Base-by-base conservation (phyloP, 2,329 filamentous ascomycete species). In the Alternaria angustiovoidea region DNA sequence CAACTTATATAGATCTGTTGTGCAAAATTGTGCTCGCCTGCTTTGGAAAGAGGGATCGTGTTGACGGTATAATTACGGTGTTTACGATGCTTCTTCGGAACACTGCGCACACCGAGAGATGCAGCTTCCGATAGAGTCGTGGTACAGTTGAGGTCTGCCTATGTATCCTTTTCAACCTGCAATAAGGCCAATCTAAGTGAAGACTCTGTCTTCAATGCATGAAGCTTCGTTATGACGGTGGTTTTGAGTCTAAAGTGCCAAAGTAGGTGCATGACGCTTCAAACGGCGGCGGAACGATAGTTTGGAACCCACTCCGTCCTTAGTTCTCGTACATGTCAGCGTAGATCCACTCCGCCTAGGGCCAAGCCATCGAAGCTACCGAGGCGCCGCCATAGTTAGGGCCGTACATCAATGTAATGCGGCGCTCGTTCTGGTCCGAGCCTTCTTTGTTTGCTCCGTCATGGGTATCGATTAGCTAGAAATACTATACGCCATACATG, bases 21-120 rank as follows among this genome's bases (percentile, higher is more conserved):
- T 16, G 14, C 12, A 0, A 12, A 14, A 36, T 36, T 7, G 12
- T 36, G 32, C 32, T 0, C 0, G 5, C 32, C 6, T 16, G 0
- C 12, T 36, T 36, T 36, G 0, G 0, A 6, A 4, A 36, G 5
- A 34, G 32, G 2, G 14, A 11, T 16, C 32, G 6, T 36, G 32
- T 36, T 36, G 1, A 6, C 32, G 32, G 32, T 36, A 36, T 16
- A 36, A 16, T 36, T 14, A 36, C 32, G 32, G 32, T 36, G 32
- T 6, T 36, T 36, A 1, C 24, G 24, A 30, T 30, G 32, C 2
- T 6, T 16, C 14, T 14, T 36, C 14, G 32, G 32, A 1, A 1
- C 5, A 16, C 12, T 36, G 32, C 2, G 32, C 32, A 36, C 1
- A 36, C 14, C 14, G 32, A 16, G 32, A 14, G 5, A 36, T 16